Base-by-base conservation (phyloP, 352 stramenopile genomes). In the Globisporangium takayamanum region DNA sequence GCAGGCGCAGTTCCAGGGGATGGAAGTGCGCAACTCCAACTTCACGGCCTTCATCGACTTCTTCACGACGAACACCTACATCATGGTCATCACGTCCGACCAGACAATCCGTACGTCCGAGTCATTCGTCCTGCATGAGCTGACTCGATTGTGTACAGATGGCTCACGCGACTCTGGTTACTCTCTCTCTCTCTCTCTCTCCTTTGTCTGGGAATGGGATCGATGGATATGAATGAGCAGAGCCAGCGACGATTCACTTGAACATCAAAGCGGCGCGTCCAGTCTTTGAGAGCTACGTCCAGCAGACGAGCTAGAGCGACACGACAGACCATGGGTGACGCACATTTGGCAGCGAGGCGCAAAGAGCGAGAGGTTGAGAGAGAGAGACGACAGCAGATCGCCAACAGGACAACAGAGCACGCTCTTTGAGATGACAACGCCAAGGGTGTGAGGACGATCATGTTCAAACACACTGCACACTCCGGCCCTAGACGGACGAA, bases 11-110 rank as follows among this genome's bases (percentile, higher is more conserved):
- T 99, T 99, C 67, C 92, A 98, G 70, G 96, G 95, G 46, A 98
- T 99, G 95, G 89, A 96, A 66, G 88, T 96, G 62, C 84, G 96
- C 70, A 97, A 98, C 50, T 90, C 87, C n/a, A 99, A 99, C 78
- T 99, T 99, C 62, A 97, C 92, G 48, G 96, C 96, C 6, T 98
- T 97, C 66, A 99, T 99, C 75, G 97, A 99, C 73, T 94, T 96
- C 51, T 99, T 99, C 75, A 99, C 96, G 33, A 78, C 80, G 69
- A 99, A 99, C 76, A 99, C 96, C 44, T 99, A 98, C 78, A 98
- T 99, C 73, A 99, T 99, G 96, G 89, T 99, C 59, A 98, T 99
- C 81, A 96, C 98, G 61, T 97, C 84, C 39, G 89, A 98, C 78
- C 80, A 95, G 33, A 73, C 79, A 44, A 92, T 95, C 62, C 84